These are phyloP conservation scores for Endocalyx cinctus DNA, from an alignment of 2,329 filamentous ascomycete species.

Conservation along the genomic window DNA sequence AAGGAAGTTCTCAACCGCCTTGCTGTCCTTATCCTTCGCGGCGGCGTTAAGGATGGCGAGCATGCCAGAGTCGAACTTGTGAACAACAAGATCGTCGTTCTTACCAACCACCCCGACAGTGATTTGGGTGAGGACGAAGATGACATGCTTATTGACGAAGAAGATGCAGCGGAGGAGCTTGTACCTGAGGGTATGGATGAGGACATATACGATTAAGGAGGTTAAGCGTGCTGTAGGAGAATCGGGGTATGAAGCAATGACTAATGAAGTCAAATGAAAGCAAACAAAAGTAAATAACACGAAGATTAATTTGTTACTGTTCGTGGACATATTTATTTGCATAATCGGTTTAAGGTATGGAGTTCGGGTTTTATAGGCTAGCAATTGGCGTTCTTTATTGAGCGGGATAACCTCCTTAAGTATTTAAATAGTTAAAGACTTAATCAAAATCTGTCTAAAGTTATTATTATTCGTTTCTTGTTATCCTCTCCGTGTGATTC, in stretches of 20 bases:
- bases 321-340: no score
- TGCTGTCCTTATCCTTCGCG: slow-evolving; percentile 84
- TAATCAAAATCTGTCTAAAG: background rate
- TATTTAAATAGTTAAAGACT: no score
- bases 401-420: no score
- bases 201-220: slow-evolving; percentile 42
- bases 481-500: background rate
- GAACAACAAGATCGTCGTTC: slow-evolving; percentile 73
- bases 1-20: slow-evolving; percentile 94
- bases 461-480: background rate
- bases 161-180: slow-evolving; percentile 68
- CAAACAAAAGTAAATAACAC: no score
- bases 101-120: slow-evolving; percentile 73
- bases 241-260: background rate
- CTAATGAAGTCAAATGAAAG: no score
- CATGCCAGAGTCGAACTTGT: slow-evolving; percentile 72
- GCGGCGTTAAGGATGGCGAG: slow-evolving; percentile 82
- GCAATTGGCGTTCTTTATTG: no score
- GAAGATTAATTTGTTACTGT: no score
- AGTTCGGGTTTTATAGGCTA: no score
- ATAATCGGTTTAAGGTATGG: no score
- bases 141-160: slow-evolving; percentile 69
- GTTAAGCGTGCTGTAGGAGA: background rate
- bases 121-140: slow-evolving; percentile 55
- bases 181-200: slow-evolving; percentile 57